Base-by-base conservation (phyloP, 2,329 filamentous ascomycete species). In the Fusarium sp. region DNA sequence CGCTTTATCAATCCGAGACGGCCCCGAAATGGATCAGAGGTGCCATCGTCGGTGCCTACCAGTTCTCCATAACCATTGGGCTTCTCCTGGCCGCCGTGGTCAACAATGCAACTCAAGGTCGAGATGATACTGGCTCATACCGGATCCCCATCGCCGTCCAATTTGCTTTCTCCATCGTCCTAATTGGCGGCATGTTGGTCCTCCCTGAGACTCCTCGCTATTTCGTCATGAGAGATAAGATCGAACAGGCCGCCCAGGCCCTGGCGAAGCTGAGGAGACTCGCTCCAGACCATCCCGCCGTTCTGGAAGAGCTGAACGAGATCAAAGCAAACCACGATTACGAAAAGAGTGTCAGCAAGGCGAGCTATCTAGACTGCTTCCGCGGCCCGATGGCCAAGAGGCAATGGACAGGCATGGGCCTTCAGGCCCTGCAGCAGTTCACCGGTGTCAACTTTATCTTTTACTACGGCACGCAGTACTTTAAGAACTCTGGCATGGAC, bases 161-260 rank as follows among this genome's bases (percentile, higher is more conserved):
- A 75, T 90, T 92, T 64, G 81, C 84, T 1, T 93, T 89, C 88
- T 86, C 89, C 4, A 75, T 91, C 18, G 85, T 92, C 64, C 83
- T 92, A 13, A 84, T 88, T 58, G 55, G 70, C 42, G 90, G 90
- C 58, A 86, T 93, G 81, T 68, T 90, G 27, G 68, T 91, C 56
- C 84, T 93, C 1, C 90, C 91, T 6, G 91, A 93, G 76, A 91
- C 90, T 0, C 90, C 90, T 1, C 86, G 90, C 18, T 93, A 83
- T 77, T 80, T 90, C 16, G 87, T 93, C 79, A 91, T 88, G 78
- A 80, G 81, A 57, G 85, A 84, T 61, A 65, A 66, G 11, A 25
- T 42, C 8, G 71, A 73, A 4, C 64, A 70, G 38, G 74, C 74
- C 4, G 57, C 57, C 18, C 55, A 57, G 6, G 78, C 89, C 4